These are phyloP conservation scores for Botrytis squamosa DNA, from an alignment of 2,329 filamentous ascomycete genomes.

Conservation along the genomic window DNA sequence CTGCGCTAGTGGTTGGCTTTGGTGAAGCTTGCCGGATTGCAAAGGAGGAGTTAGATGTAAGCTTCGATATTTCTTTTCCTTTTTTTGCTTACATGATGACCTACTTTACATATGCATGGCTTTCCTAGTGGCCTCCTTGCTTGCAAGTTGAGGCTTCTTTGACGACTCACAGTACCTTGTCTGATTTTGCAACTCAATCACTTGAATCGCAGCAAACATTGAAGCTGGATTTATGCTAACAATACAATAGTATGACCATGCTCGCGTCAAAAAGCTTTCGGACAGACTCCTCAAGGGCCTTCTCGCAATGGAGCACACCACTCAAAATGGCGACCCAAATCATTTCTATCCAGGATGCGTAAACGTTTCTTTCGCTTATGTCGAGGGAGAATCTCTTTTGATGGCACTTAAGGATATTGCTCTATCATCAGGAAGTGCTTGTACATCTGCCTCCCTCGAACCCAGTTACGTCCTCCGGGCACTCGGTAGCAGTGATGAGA, in stretches of 20 bases:
- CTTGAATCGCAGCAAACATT: constrained; percentile 31
- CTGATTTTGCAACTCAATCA: constrained; percentile 28
- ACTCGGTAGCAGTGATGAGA: constrained; percentile 94
- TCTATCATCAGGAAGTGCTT: constrained; percentile 92
- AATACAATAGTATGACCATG: constrained; percentile 75
- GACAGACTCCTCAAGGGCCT: constrained; percentile 81
- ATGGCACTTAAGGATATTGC: constrained; percentile 99
- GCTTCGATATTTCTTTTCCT: constrained; percentile 40
- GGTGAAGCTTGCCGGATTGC: constrained; percentile 94
- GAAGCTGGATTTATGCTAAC: constrained; percentile 36
- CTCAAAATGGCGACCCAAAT: constrained; percentile 79
- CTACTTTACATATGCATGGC: constrained; percentile 82
- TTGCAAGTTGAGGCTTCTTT: constrained; percentile 41
- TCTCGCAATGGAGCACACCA: constrained; percentile 85
- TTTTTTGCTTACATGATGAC: constrained; percentile 64
- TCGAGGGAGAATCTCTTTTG: constrained; percentile 94
- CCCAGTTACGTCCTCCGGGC: constrained; percentile 95
- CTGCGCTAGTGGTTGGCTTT: constrained; percentile 85
- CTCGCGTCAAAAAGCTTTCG: constrained; percentile 79
- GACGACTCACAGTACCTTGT: constrained; percentile 39
- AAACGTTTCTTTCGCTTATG: constrained; percentile 97
- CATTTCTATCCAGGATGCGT: constrained; percentile 94
- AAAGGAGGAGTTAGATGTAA: constrained; percentile 84
- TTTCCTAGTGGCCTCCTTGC: constrained; percentile 68
- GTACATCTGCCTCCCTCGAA: constrained; percentile 93